Evolutionary conservation across 2,329 filamentous ascomycete species (phyloP).

Genomic region (Pleurostoma richardsiae): DNA sequence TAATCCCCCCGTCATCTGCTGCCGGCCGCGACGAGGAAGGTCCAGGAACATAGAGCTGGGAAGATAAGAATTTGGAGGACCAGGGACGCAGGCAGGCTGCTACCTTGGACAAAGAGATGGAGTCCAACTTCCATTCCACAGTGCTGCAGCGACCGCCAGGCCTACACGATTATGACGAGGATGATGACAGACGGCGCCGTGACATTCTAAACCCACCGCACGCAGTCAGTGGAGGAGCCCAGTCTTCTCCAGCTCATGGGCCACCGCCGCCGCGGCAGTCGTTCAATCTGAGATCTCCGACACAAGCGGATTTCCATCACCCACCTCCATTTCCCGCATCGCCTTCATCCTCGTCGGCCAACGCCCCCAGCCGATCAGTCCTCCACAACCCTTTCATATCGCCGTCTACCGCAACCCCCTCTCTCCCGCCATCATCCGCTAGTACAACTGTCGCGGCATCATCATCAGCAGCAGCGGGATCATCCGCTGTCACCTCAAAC

Average conservation of each 20-base stretch:
- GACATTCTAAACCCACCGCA: conserved; percentile 38
- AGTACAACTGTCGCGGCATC: conserved; percentile 3
- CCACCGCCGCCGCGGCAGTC: conserved; percentile 31
- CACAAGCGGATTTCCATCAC: conserved; percentile 32
- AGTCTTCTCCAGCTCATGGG: conserved; percentile 4
- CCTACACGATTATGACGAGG: conserved; percentile 30
- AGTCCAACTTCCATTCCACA: conserved; percentile 43
- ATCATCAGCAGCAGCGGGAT: conserved; percentile 6
- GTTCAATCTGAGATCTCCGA: conserved; percentile 46
- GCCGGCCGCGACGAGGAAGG: no score
- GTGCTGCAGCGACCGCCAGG: conserved; percentile 41
- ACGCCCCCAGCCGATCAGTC: conserved; percentile 11
- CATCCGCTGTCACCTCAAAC: conserved; percentile 7
- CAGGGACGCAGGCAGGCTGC: no score
- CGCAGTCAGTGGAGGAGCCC: conserved; percentile 12
- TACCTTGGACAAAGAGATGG: conserved; percentile 24
- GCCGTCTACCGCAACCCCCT: conserved; percentile 3
- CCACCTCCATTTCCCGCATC: conserved; percentile 19
- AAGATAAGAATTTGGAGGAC: no score
- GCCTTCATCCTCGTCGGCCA: conserved; percentile 18
- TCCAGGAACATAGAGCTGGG: no score
- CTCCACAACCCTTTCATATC: conserved; percentile 12
- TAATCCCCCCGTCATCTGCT: no score
- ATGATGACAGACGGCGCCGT: conserved; percentile 32
- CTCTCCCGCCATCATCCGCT: conserved; percentile 7